Evolutionary conservation across 2,329 filamentous ascomycete species (phyloP).

Genomic region (Teratosphaeriaceae sp.): DNA sequence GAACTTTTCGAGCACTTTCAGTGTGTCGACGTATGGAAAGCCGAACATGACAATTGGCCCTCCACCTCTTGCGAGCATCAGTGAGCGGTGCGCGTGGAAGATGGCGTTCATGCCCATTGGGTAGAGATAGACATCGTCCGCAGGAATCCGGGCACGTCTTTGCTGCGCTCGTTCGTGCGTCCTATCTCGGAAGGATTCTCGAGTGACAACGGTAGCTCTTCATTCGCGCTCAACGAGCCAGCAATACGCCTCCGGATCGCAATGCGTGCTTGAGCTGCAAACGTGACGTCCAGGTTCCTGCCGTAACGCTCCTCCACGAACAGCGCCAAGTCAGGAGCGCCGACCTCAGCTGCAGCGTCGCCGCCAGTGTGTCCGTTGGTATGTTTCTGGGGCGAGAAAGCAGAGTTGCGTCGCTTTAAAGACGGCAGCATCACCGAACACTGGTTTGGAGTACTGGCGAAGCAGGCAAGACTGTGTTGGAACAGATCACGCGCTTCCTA

Average conservation of each 20-base stretch:
- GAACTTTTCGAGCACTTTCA: conserved; percentile 93
- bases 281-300: conserved; percentile 73
- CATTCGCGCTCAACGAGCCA: conserved; percentile 68
- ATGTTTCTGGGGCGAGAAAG: conserved; percentile 84
- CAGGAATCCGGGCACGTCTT: conserved; percentile 57
- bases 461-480: conserved; percentile 57
- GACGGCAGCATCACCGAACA: conserved; percentile 87
- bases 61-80: conserved; percentile 58
- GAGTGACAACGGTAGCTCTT: conserved; percentile 57
- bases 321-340: conserved; percentile 60
- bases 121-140: conserved; percentile 84
- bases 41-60: conserved; percentile 82
- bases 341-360: conserved; percentile 26
- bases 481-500: conserved; percentile 72
- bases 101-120: conserved; percentile 94
- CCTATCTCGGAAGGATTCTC: conserved; percentile 33
- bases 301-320: conserved; percentile 95
- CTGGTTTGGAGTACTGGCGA: conserved; percentile 71
- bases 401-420: conserved; percentile 89
- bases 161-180: conserved; percentile 24
- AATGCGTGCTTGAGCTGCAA: conserved; percentile 74
- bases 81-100: conserved; percentile 73
- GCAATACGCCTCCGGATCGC: conserved; percentile 85
- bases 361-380: conserved; percentile 14
- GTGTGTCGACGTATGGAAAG: conserved; percentile 95